A percentile compares a stretch with the other conserved stretches of the same genome.
These are phyloP conservation scores for Cicer bijugum DNA, from an alignment of 306 rosid species.

Conservation along the genomic window DNA sequence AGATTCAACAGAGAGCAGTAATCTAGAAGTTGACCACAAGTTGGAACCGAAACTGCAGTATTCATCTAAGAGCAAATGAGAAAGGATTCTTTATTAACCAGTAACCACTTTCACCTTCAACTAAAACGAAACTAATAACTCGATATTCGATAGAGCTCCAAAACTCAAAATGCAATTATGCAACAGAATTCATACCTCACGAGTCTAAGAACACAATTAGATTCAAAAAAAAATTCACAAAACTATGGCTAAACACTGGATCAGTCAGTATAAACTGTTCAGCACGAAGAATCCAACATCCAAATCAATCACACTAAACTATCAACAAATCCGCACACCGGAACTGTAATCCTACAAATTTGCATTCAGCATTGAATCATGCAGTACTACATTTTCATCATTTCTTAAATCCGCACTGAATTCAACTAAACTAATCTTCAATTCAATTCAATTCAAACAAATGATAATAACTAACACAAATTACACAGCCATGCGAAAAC, in stretches of 20 bases:
- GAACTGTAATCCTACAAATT: conserved; percentile 29
- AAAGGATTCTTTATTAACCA: neutral
- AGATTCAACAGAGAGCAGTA: conserved; percentile 3
- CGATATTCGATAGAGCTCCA: neutral
- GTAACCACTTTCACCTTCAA: conserved; percentile 33
- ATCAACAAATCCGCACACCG: conserved; percentile 31
- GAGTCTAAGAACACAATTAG: conserved; percentile 10
- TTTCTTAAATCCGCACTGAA: conserved; percentile 19
- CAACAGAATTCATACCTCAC: conserved; percentile 31
- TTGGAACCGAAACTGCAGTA: conserved; percentile 20
- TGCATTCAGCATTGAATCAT: conserved; percentile 37
- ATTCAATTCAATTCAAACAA: neutral
- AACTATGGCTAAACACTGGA: conserved; percentile 18
- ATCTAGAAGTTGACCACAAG: conserved; percentile 22
- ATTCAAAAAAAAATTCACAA: neutral
- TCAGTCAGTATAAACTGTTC: conserved; percentile 34
- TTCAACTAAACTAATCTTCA: conserved; percentile 40
- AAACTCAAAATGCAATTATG: neutral
- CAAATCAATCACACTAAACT: conserved; percentile 43
- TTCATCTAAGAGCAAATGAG: conserved; percentile 30
- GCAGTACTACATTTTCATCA: conserved; percentile 25
- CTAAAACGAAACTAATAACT: conserved; percentile 1
- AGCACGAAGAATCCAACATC: conserved; percentile 32
- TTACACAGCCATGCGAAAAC: conserved; percentile 27
- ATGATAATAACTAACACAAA: neutral